Percentiles rank a stretch among this genome's conserved stretches.
Evolutionary conservation across 169 alveolate genomes (phyloP).

Genomic region (Babesia ovata): DNA sequence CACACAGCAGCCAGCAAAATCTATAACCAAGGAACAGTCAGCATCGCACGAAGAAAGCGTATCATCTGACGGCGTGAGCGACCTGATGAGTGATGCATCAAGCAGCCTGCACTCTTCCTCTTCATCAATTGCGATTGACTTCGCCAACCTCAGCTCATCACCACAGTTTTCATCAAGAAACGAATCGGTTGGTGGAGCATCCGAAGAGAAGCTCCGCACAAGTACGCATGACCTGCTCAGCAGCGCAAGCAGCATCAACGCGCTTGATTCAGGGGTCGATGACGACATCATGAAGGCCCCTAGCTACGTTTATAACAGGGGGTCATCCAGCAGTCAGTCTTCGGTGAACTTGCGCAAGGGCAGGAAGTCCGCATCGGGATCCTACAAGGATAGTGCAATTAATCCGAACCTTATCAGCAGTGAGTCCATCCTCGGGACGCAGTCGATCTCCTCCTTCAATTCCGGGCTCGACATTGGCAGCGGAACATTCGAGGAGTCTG

Average conservation of each 20-base stretch:
- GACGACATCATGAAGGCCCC: slow-evolving; percentile 4
- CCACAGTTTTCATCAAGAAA: not conserved
- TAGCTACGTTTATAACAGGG: not conserved
- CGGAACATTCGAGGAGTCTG: slow-evolving; percentile 13
- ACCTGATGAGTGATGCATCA: not conserved
- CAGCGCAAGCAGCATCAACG: not conserved
- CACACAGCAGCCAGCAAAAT: too few relatives aligned
- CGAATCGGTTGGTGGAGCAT: too few relatives aligned
- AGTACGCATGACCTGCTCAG: too few relatives aligned
- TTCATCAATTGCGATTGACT: slow-evolving; percentile 5
- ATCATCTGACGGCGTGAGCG: not conserved
- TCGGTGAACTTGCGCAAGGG: not conserved
- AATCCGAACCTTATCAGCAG: slow-evolving; percentile 33
- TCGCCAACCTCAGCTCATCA: slow-evolving; percentile 16
- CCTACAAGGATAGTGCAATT: not conserved
- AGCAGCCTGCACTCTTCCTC: not conserved
- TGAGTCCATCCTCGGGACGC: not conserved
- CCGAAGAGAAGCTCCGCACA: too few relatives aligned
- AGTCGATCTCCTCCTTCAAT: not conserved
- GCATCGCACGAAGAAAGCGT: not conserved
- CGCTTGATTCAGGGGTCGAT: not conserved
- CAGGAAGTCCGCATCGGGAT: not conserved
- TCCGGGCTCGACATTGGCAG: not conserved
- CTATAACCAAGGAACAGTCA: not conserved
- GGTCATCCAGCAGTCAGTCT: not conserved